Evolutionary conservation across 805 yeast species (phyloP).

Genomic region (Lachancea nothofagi): DNA sequence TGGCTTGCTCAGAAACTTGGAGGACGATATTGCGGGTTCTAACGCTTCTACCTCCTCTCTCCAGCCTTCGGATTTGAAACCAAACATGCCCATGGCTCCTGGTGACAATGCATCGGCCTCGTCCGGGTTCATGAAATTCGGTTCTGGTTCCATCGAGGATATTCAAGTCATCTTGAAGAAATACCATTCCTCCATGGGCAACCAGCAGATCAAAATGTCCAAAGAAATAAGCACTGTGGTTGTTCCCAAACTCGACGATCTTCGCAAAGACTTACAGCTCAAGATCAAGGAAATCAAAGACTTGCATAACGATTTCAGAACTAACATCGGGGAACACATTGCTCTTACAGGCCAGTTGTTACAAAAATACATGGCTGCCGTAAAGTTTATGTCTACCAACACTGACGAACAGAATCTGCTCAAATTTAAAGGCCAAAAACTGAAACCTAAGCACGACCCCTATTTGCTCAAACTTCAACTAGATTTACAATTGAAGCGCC

Average conservation of each 20-base stretch:
- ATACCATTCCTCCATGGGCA: constrained; percentile 54
- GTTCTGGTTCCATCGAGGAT: constrained; percentile 73
- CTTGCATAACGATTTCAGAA: constrained; percentile 56
- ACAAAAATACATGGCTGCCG: constrained; percentile 41
- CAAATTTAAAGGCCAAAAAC: constrained; percentile 16
- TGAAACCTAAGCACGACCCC: constrained; percentile 51
- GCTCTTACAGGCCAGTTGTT: constrained; percentile 57
- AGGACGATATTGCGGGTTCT: constrained; percentile 3
- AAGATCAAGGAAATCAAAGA: constrained; percentile 80
- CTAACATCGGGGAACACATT: constrained; percentile 53
- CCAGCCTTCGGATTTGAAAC: background rate
- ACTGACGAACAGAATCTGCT: constrained; percentile 25
- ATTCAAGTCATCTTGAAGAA: constrained; percentile 63
- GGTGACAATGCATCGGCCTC: constrained; percentile 25
- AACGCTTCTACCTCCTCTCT: background rate
- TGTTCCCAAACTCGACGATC: constrained; percentile 52
- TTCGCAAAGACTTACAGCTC: constrained; percentile 62
- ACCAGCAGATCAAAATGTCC: constrained; percentile 48
- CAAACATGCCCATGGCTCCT: constrained; percentile 6
- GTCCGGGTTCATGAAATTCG: constrained; percentile 60
- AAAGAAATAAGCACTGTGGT: constrained; percentile 50
- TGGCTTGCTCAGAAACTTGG: background rate
- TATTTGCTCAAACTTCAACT: constrained; percentile 54
- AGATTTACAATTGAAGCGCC: constrained; percentile 61
- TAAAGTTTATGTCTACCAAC: constrained; percentile 38